Base-by-base conservation (phyloP, 352 stramenopile species). In the Pythium rhizo-oryzae region DNA sequence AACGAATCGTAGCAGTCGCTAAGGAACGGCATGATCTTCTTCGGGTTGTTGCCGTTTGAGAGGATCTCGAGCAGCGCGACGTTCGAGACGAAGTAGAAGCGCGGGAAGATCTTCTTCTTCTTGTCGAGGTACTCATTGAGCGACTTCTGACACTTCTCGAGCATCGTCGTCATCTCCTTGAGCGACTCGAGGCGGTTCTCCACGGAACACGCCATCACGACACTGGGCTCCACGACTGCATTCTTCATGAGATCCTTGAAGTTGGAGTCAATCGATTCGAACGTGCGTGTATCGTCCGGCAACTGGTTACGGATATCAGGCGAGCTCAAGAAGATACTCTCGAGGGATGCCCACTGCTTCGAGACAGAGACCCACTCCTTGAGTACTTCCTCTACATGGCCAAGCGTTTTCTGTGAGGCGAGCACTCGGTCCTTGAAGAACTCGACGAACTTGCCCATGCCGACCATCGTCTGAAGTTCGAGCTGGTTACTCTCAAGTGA, bases 1-100 rank as follows among this genome's bases (percentile, higher is more conserved):
- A 99, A 76, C 16, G 97, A 97, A 76, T 99, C 97, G 67, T 99
- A 99, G 81, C 97, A 99, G 76, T 99, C 96, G 16, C 94, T 92
- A 9, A 99, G 79, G 71, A 99, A 99, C 18, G 93, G 93, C 90
- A 99, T 98, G 77, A 99, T 98, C 76, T 98, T 98, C 67, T 97
- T 97, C 2, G 97, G 97, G 66, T 99, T 99, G 70, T 96, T 96
- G 47, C 89, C 89, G n/a, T 96, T 96, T 9, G 82, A 94, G 2
- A 96, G 62, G 53, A 96, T 96, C 70, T 96, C 89, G 16, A 96
- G 71, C 55, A 96, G 71, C 44, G 89, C 87, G 19, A 95, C 87
- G 46, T 95, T 96, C 60, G 89, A 96, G n/a, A 96, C 89, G 57
- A 96, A 96, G 71, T 96, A 96, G 66, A 96, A 96, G 1, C 89